Evolutionary conservation across 352 stramenopile species (phyloP), one percentile per base, ranked within the genome.

Genomic region (Phytopythium oedochilum): DNA sequence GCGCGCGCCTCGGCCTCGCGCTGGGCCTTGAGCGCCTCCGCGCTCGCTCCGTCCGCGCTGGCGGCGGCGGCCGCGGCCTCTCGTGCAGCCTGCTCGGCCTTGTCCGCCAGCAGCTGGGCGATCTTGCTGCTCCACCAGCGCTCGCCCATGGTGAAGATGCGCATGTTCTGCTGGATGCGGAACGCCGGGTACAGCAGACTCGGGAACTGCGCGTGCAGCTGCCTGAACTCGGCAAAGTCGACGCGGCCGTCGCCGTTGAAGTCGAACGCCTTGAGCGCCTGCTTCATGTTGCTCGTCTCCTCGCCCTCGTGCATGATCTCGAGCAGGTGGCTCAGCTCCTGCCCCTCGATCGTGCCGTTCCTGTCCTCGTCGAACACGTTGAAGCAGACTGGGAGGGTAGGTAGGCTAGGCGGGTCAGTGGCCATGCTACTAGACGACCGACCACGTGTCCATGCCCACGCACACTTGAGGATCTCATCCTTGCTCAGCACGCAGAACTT

Each of bases 81-180:
- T 7, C 70, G 65, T 5, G 56, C 61, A 7, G 82, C 66, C 36
- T 81, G 70, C 14, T 73, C 69, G 11, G 66, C 61, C 43, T 78
- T 79, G 18, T 86, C 73, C 2, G 61, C 59, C 7, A 71, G 48
- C 20, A 88, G 57, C 31, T 88, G 66, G 9, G 76, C 68, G 49
- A 84, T 73, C 42, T 86, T 85, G 12, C 65, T 64, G n/a, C 66
- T 61, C 79, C 79, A 89, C 76, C 79, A 89, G 32, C 59, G 59
- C 29, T 86, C 74, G 35, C 79, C 76, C 47, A 89, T 69, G 10
- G 79, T 84, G 61, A 75, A 78, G 47, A 80, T 67, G 25, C 75
- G 73, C 73, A 89, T 87, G 61, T 86, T 87, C 38, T 86, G 75
- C 46, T 89, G 79, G 58, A 89, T 86, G 17, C 79, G 79, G 49